Evolutionary conservation across 2,329 filamentous ascomycete genomes (phyloP).

Genomic region (Blumeria graminis): DNA sequence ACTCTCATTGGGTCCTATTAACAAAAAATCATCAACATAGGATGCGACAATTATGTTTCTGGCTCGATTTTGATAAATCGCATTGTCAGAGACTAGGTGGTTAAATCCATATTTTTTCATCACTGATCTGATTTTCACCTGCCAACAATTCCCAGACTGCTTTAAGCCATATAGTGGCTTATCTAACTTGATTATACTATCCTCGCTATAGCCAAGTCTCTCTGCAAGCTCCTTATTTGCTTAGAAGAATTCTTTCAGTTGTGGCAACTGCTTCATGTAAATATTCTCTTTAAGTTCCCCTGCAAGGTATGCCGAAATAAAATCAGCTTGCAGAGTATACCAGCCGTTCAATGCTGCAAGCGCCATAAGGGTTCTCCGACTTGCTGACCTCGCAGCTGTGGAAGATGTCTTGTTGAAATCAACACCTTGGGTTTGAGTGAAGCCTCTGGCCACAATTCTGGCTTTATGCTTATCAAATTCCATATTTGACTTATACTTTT

Average conservation of each 20-base stretch:
- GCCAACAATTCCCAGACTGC: neutral
- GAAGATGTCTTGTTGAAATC: constrained; percentile 1
- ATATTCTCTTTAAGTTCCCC: neutral
- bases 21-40: neutral
- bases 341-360: neutral
- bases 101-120: neutral
- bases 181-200: neutral
- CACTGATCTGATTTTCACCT: neutral
- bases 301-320: neutral
- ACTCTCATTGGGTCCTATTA: neutral
- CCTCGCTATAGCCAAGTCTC: neutral
- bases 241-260: neutral
- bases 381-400: neutral
- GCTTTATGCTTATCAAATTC: no score
- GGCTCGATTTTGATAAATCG: neutral
- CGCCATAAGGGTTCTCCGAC: neutral
- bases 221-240: neutral
- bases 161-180: neutral
- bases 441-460: no score
- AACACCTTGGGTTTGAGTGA: neutral
- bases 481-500: no score
- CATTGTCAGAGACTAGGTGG: neutral
- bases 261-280: neutral
- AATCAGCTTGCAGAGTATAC: neutral
- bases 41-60: neutral